Percentiles rank a stretch among this genome's conserved stretches.
Conservation (phyloP, 1,284 basidiomycete genomes). For the Cutaneotrichosporon arboriforme region DNA sequence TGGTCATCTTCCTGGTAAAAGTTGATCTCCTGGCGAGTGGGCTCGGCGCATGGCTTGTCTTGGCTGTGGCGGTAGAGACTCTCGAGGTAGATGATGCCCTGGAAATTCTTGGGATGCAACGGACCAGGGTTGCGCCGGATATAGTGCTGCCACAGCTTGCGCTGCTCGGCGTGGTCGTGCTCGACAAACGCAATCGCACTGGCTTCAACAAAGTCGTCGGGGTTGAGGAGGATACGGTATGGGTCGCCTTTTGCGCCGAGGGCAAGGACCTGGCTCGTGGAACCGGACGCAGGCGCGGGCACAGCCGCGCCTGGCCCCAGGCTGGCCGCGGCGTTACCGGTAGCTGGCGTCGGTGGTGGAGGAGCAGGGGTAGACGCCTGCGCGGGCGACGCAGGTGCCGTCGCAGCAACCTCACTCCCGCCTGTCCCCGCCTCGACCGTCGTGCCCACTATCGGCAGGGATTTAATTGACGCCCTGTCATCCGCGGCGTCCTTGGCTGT, state of each 20-base stretch:
- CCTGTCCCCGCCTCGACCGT: not conserved
- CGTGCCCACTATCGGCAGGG: not conserved
- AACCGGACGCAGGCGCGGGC: constrained; percentile 2
- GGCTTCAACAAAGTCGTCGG: constrained; percentile 59
- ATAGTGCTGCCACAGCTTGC: constrained; percentile 89
- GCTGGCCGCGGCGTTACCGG: not conserved
- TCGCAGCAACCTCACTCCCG: not conserved
- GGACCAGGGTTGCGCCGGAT: constrained; percentile 72
- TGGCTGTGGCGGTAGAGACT: constrained; percentile 44
- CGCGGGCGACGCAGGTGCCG: not conserved
- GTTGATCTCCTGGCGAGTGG: constrained; percentile 61
- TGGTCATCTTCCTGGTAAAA: constrained; percentile 92
- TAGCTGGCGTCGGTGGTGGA: no score
- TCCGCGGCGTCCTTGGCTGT: not conserved
- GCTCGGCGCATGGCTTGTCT: constrained; percentile 51
- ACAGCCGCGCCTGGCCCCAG: not conserved
- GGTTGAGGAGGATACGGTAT: constrained; percentile 37
- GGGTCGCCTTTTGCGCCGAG: constrained; percentile 26
- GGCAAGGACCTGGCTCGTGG: constrained; percentile 12
- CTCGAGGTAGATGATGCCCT: constrained; percentile 60
- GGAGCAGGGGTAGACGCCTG: no score
- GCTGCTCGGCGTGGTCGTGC: constrained; percentile 74
- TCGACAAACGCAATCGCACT: constrained; percentile 65
- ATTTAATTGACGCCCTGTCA: not conserved
- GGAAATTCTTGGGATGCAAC: constrained; percentile 87